Percentiles rank a stretch among this genome's conserved stretches.
These are phyloP conservation scores for Penicillium coffeae DNA, from an alignment of 495 filamentous ascomycete genomes.

Conservation along the genomic window DNA sequence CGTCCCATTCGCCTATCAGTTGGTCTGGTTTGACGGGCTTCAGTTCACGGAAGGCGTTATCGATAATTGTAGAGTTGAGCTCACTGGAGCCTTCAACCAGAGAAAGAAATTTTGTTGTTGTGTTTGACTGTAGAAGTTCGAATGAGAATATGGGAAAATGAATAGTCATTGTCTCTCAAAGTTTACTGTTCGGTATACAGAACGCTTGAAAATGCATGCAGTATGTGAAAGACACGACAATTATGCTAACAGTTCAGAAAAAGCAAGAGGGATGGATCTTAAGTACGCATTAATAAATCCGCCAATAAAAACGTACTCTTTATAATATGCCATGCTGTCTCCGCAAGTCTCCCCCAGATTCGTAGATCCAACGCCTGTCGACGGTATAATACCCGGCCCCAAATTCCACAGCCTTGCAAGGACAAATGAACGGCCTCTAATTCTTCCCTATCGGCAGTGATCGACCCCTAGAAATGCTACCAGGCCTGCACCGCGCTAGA, in stretches of 20 bases:
- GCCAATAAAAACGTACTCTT: no score
- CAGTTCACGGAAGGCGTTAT: slow-evolving; percentile 11
- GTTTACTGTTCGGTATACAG: no score
- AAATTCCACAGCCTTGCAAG: slow-evolving; percentile 5
- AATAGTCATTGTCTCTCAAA: slow-evolving; percentile 1
- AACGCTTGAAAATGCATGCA: no score
- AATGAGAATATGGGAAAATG: slow-evolving; percentile 9
- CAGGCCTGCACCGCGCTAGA: slow-evolving; percentile 1
- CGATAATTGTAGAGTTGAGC: not conserved
- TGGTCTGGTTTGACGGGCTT: slow-evolving; percentile 16
- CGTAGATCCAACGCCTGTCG: no score
- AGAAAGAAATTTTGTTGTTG: slow-evolving; percentile 6
- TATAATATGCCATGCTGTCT: no score
- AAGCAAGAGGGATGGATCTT: no score
- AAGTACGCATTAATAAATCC: no score
- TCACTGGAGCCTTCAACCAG: slow-evolving; percentile 2
- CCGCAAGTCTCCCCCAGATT: slow-evolving; percentile 3
- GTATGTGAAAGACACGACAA: no score
- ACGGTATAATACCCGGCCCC: not conserved
- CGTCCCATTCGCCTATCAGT: slow-evolving; percentile 25
- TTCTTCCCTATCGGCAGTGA: slow-evolving; percentile 7
- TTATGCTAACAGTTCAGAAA: no score
- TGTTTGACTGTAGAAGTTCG: slow-evolving; percentile 8
- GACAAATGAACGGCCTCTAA: no score
- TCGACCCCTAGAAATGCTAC: slow-evolving; percentile 7